Base-by-base conservation (phyloP, 306 rosid genomes). In the Gastrolobium villosum region DNA sequence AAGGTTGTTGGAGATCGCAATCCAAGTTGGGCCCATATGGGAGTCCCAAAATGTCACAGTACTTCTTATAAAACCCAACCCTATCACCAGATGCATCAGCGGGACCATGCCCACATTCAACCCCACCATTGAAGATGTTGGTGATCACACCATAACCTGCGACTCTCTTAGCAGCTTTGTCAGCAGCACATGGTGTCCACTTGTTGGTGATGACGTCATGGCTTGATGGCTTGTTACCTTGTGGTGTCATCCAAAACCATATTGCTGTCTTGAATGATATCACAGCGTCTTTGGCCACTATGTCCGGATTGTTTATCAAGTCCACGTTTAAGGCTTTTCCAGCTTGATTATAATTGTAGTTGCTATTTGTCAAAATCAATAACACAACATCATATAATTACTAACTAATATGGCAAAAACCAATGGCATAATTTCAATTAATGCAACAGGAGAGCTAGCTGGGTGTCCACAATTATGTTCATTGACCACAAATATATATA, bases 221-320 rank as follows among this genome's bases (percentile, higher is more conserved):
- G 72, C 89, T 32, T 2, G 92, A 90, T 0, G 95, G 95, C 79
- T 90, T 90, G 4, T 86, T 86, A 20, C 82, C 82, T 7, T 88
- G 92, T 14, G 92, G 65, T 2, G 89, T 88, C 91, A 88, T 86
- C 91, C 95, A 90, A 14, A 90, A 90, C 94, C 92, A 90, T 5
- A 90, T 4, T 0, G 92, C 92, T 3, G 92, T 75, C 81, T 83
- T 90, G 84, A 90, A 90, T 3, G 94, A 67, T 39, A 83, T 49
- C 5, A 60, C 67, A 0, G 92, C 9, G 62, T 86, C 65, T 2
- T 84, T 67, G 0, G 94, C 89, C 1, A 90, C 92, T 0, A 63
- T 45, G 53, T 86, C 88, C 0, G 94, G 94, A 40, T 84, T 69
- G 84, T 65, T 76, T 20, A 90, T 5, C 59, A 90, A 53, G 63